These are phyloP conservation scores for Albophoma yamanashiensis DNA, from an alignment of 2,329 filamentous ascomycete species.

Conservation along the genomic window DNA sequence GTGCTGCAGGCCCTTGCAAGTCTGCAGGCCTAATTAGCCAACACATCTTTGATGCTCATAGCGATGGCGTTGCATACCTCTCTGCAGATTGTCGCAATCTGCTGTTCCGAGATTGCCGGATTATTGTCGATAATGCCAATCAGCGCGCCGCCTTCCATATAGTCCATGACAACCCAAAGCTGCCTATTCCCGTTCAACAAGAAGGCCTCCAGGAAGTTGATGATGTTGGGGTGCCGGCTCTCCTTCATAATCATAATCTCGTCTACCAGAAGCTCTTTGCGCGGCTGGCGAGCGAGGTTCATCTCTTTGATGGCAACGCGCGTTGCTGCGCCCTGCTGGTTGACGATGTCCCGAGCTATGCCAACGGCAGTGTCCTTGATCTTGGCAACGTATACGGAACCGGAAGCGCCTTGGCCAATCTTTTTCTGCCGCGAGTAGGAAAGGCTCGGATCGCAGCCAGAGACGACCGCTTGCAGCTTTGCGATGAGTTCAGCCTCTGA, in stretches of 20 bases:
- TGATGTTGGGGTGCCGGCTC: slow-evolving; percentile 94
- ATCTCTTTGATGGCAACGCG: slow-evolving; percentile 99
- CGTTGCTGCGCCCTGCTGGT: slow-evolving; percentile 67
- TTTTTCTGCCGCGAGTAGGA: slow-evolving; percentile 99
- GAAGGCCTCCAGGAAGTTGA: slow-evolving; percentile 97
- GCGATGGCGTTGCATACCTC: slow-evolving; percentile 59
- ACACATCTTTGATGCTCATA: not conserved
- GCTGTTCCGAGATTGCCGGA: slow-evolving; percentile 82
- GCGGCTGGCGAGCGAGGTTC: slow-evolving; percentile 93
- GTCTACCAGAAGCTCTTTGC: slow-evolving; percentile 97
- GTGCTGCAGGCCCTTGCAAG: slow-evolving; percentile 88
- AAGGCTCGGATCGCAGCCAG: slow-evolving; percentile 85
- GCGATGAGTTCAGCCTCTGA: slow-evolving; percentile 95
- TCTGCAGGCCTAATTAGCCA: slow-evolving; percentile 42
- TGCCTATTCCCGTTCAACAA: slow-evolving; percentile 88
- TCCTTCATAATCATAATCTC: slow-evolving; percentile 99
- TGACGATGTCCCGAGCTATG: slow-evolving; percentile 67
- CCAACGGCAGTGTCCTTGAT: slow-evolving; percentile 80
- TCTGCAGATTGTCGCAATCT: slow-evolving; percentile 93
- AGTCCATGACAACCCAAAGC: slow-evolving; percentile 99
- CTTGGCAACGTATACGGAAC: slow-evolving; percentile 94
- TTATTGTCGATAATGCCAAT: slow-evolving; percentile 99
- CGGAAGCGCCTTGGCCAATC: slow-evolving; percentile 96
- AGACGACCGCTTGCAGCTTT: slow-evolving; percentile 86
- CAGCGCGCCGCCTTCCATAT: slow-evolving; percentile 95